Evolutionary conservation across 1,139 yeast genomes (phyloP).

Genomic region (Eremothecium cymbalariae): DNA sequence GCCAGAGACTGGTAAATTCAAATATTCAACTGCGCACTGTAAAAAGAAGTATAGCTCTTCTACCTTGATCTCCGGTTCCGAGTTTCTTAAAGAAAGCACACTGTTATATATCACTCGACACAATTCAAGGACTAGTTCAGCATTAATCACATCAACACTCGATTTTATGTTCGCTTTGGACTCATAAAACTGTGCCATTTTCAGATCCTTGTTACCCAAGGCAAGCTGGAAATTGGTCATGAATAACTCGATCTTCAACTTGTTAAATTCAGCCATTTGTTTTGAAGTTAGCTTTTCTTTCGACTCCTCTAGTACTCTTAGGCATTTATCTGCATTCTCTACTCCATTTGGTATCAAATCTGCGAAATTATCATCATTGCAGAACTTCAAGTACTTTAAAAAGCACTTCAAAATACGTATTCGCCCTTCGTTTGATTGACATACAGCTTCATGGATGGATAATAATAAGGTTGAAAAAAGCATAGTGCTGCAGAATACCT

Average conservation of each 20-base stretch:
- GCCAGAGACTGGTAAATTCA: constrained; percentile 13
- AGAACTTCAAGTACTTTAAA: constrained; percentile 13
- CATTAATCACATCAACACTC: constrained; percentile 8
- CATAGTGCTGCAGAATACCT: constrained; percentile 14
- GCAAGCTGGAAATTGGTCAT: constrained; percentile 16
- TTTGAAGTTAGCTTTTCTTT: not conserved
- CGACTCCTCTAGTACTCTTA: constrained; percentile 10
- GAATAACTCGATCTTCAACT: constrained; percentile 17
- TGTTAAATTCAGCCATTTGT: constrained; percentile 9
- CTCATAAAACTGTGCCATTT: constrained; percentile 18
- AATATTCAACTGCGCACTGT: constrained; percentile 8
- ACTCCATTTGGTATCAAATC: constrained; percentile 8
- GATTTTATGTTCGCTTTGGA: constrained; percentile 13
- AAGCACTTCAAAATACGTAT: constrained; percentile 19
- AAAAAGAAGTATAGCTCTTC: constrained; percentile 11
- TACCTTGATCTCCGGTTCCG: not conserved
- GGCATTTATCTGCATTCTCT: constrained; percentile 12
- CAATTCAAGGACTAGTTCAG: constrained; percentile 18
- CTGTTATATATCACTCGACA: constrained; percentile 22
- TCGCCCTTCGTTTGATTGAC: constrained; percentile 9
- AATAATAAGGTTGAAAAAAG: constrained; percentile 20
- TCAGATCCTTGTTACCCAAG: constrained; percentile 16
- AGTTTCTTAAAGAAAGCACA: constrained; percentile 9
- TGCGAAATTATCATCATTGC: constrained; percentile 10
- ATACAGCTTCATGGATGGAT: constrained; percentile 17